Percentiles rank a stretch among this genome's conserved stretches.
phyloP scores from a whole-genome alignment of 164 flowering plant genomes.

The Akebia trifoliata region DNA sequence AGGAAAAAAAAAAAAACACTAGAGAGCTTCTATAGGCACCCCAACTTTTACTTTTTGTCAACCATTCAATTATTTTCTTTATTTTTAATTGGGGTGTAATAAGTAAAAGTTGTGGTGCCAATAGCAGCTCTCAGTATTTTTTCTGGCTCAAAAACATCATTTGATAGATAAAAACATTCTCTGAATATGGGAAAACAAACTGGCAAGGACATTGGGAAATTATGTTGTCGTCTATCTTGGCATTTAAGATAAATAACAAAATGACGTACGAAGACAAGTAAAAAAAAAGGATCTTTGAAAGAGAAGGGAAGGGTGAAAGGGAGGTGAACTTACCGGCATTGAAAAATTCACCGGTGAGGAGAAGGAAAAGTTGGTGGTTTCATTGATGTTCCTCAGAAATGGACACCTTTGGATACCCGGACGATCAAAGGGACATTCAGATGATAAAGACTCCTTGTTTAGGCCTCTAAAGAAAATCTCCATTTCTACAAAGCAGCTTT shows the following conservation, averaged over 20 bases:
- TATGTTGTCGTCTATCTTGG: too few species aligned
- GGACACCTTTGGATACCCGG: constrained; percentile 60
- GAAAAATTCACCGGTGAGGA: constrained; percentile 48
- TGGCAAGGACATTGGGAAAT: neutral
- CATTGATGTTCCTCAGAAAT: constrained; percentile 82
- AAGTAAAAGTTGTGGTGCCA: too few species aligned
- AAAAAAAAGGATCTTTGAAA: too few species aligned
- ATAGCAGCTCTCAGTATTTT: too few species aligned
- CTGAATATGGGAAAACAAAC: neutral
- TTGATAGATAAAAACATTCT: too few species aligned
- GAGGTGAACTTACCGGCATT: constrained; percentile 48
- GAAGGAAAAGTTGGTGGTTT: constrained; percentile 75
- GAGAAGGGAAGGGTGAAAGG: constrained; percentile 6
- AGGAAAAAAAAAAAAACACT: too few species aligned
- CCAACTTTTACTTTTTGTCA: too few species aligned
- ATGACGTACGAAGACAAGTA: neutral
- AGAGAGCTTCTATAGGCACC: too few species aligned
- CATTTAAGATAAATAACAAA: neutral
- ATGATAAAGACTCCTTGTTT: constrained; percentile 36
- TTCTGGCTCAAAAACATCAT: too few species aligned
- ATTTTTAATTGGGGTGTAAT: too few species aligned
- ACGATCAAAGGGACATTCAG: constrained; percentile 20
- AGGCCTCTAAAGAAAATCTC: constrained; percentile 43
- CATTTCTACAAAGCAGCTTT: constrained; percentile 30
- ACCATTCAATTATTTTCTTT: too few species aligned